Percentiles rank a stretch among this genome's conserved stretches.
Conservation (phyloP, 2,329 filamentous ascomycete species). For the Scedosporium minutisporum region DNA sequence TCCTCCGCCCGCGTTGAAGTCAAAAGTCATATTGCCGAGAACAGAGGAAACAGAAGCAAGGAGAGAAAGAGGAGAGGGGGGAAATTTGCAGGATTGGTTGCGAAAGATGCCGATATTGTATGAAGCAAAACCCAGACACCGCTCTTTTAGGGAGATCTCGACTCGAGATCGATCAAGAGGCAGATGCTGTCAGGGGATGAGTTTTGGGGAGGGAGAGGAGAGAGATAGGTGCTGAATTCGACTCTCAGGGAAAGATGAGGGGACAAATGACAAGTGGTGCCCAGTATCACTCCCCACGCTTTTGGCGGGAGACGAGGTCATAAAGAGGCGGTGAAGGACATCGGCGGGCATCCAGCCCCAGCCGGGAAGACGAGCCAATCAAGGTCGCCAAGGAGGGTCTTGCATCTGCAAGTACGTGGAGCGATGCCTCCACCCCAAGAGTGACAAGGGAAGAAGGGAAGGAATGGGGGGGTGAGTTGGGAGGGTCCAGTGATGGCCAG, state of each 20-base stretch:
- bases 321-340: slow-evolving; percentile 21
- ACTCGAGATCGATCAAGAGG: slow-evolving; percentile 7
- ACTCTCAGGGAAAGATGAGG: slow-evolving; percentile 7
- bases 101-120: slow-evolving; percentile 25
- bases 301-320: slow-evolving; percentile 6
- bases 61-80: slow-evolving; percentile 14
- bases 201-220: slow-evolving; percentile 5
- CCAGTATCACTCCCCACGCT: slow-evolving; percentile 3
- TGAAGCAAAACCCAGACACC: slow-evolving; percentile 29
- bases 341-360: slow-evolving; percentile 18
- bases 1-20: slow-evolving; percentile 48
- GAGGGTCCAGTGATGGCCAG: slow-evolving; percentile 10
- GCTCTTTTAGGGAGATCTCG: slow-evolving; percentile 23
- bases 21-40: slow-evolving; percentile 42
- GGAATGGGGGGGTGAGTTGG: slow-evolving; percentile 1
- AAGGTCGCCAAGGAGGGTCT: slow-evolving; percentile 8
- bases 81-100: slow-evolving; percentile 19
- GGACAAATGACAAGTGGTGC: slow-evolving; percentile 6
- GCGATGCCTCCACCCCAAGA: neutral
- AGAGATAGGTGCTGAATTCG: slow-evolving; percentile 8
- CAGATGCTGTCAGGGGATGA: slow-evolving; percentile 8
- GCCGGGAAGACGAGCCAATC: slow-evolving; percentile 16
- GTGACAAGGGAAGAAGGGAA: slow-evolving; percentile 11
- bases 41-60: slow-evolving; percentile 1
- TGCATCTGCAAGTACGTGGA: slow-evolving; percentile 8